These are phyloP conservation scores for Epichloe hybrida DNA, from an alignment of 2,329 filamentous ascomycete species.

Conservation along the genomic window DNA sequence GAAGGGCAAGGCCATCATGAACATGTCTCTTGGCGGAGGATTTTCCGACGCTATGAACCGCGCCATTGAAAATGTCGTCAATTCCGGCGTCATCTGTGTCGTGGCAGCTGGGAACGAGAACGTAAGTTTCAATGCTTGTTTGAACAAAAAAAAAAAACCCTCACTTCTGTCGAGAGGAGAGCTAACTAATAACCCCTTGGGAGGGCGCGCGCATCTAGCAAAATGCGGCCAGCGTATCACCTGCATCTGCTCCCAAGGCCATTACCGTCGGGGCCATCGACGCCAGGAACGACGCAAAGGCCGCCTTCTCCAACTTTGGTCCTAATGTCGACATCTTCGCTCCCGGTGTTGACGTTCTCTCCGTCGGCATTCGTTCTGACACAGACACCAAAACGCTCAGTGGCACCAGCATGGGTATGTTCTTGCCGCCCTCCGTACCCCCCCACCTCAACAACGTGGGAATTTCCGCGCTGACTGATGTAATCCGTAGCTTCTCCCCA, in stretches of 20 bases:
- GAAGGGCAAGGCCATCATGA: constrained; percentile 44
- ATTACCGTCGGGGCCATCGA: constrained; percentile 49
- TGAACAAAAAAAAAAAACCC: not conserved
- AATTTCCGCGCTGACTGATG: too few relatives aligned
- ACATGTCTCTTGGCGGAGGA: constrained; percentile 47
- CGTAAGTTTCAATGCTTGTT: constrained; percentile 13
- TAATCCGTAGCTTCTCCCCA: constrained; percentile 41
- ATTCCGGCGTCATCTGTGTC: constrained; percentile 39
- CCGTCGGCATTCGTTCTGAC: constrained; percentile 36
- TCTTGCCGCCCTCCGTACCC: not conserved
- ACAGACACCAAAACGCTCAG: constrained; percentile 31
- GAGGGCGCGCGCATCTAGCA: constrained; percentile 13
- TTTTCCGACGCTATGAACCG: constrained; percentile 37
- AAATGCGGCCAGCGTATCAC: constrained; percentile 37
- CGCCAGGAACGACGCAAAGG: constrained; percentile 31
- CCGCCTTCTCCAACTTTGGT: constrained; percentile 47
- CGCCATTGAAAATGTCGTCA: constrained; percentile 36
- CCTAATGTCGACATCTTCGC: constrained; percentile 38
- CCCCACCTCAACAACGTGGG: not conserved
- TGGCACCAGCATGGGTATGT: constrained; percentile 43
- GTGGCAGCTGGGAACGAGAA: constrained; percentile 49
- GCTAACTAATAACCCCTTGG: constrained; percentile 7
- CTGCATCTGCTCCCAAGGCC: constrained; percentile 39
- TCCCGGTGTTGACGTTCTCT: constrained; percentile 40
- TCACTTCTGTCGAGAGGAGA: not conserved